Percentiles rank a stretch among this genome's conserved stretches.
These are phyloP conservation scores for Aspergillus ellipticus DNA, from an alignment of 495 filamentous ascomycete genomes.

Conservation along the genomic window DNA sequence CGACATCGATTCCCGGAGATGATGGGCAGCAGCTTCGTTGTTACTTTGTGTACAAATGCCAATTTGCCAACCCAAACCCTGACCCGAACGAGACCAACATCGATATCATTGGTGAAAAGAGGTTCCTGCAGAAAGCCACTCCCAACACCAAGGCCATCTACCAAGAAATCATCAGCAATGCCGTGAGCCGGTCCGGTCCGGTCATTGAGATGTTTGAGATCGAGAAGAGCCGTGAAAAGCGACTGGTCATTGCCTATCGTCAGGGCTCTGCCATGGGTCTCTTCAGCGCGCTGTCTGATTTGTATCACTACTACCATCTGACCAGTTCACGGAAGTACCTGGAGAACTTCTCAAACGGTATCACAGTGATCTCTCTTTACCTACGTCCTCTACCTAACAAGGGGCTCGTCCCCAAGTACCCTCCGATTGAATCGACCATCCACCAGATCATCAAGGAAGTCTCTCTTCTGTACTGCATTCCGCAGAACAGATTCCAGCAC, in stretches of 20 bases:
- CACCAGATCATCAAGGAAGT: slow-evolving; percentile 99
- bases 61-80: slow-evolving; percentile 73
- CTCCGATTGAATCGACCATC: slow-evolving; percentile 87
- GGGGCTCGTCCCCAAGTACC: slow-evolving; percentile 52
- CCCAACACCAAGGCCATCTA: slow-evolving; percentile 94
- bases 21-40: slow-evolving; percentile 80
- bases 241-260: slow-evolving; percentile 90
- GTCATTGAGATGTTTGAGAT: slow-evolving; percentile 99
- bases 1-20: slow-evolving; percentile 65
- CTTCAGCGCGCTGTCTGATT: slow-evolving; percentile 91
- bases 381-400: slow-evolving; percentile 62
- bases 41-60: slow-evolving; percentile 97
- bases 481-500: slow-evolving; percentile 88
- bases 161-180: slow-evolving; percentile 83
- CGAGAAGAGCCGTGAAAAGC: slow-evolving; percentile 82
- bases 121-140: slow-evolving; percentile 92
- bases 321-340: slow-evolving; percentile 97
- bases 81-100: slow-evolving; percentile 77
- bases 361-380: slow-evolving; percentile 94
- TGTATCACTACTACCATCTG: slow-evolving; percentile 98
- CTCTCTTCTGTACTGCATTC: slow-evolving; percentile 94
- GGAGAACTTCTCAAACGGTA: slow-evolving; percentile 98
- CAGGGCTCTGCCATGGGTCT: slow-evolving; percentile 88
- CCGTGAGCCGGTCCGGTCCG: slow-evolving; percentile 77
- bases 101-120: slow-evolving; percentile 86